A percentile compares a stretch with the other conserved stretches of the same genome.
phyloP scores from a whole-genome alignment of 306 rosid species.

The Mimosa bimucronata region DNA sequence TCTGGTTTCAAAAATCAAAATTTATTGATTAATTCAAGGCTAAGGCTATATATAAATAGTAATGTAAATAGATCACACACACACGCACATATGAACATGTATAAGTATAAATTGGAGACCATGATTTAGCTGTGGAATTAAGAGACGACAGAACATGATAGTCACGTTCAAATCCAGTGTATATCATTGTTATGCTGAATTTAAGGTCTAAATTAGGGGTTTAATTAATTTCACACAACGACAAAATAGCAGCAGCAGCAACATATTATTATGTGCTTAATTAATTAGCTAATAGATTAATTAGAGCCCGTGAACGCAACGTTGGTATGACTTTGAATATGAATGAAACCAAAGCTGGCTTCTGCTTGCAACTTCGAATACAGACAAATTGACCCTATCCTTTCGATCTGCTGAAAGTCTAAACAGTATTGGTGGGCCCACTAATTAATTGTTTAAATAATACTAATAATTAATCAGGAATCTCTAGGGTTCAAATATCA shows the following conservation, averaged over 20 bases:
- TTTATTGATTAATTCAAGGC: neutral
- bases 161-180: slow-evolving; percentile 12
- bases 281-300: neutral
- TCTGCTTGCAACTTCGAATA: slow-evolving; percentile 11
- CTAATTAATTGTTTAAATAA: neutral
- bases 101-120: neutral
- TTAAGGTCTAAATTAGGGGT: slow-evolving; percentile 22
- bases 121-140: slow-evolving; percentile 1
- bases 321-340: slow-evolving; percentile 24
- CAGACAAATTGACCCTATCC: neutral
- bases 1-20: neutral
- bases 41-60: neutral
- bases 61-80: neutral
- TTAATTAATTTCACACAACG: neutral
- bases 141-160: slow-evolving; percentile 20
- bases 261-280: neutral
- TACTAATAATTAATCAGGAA: neutral
- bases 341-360: slow-evolving; percentile 20
- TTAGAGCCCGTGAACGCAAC: slow-evolving; percentile 44
- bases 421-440: neutral
- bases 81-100: neutral
- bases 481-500: neutral
- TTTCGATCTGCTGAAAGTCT: slow-evolving; percentile 17
- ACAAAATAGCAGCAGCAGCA: neutral
- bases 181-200: slow-evolving; percentile 21